Evolutionary conservation across 2,329 filamentous ascomycete genomes (phyloP).

Genomic region (Davidsoniella neocaledoniae): DNA sequence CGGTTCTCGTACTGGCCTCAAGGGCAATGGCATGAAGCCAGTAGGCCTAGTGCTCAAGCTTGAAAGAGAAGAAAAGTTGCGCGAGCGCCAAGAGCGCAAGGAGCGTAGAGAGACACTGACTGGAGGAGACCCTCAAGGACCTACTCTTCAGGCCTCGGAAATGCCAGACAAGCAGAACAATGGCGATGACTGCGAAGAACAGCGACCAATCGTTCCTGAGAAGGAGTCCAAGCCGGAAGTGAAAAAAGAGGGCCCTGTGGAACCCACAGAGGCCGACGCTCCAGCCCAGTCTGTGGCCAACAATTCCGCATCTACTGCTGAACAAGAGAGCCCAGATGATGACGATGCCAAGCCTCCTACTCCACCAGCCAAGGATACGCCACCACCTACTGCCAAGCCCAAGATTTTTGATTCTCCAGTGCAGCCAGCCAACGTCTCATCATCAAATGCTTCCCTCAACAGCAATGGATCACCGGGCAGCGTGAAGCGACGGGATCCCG

Average conservation of each 20-base stretch:
- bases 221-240: not conserved
- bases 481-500: slow-evolving; percentile 14
- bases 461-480: slow-evolving; percentile 12
- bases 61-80: slow-evolving; percentile 12
- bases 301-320: not conserved
- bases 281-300: not conserved
- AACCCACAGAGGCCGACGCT: slow-evolving; percentile 13
- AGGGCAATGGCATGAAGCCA: slow-evolving; percentile 13
- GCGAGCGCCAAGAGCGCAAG: slow-evolving; percentile 1
- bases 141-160: not conserved
- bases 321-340: slow-evolving; percentile 7
- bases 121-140: not conserved
- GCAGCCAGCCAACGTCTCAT: no score
- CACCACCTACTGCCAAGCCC: slow-evolving; percentile 14
- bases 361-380: slow-evolving; percentile 13
- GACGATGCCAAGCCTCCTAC: slow-evolving; percentile 12
- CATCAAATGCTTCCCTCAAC: no score
- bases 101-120: slow-evolving; percentile 2
- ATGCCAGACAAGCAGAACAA: not conserved
- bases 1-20: slow-evolving; percentile 26
- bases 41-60: slow-evolving; percentile 16
- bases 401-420: no score
- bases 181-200: slow-evolving; percentile 16
- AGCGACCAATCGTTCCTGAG: slow-evolving; percentile 2
- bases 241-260: slow-evolving; percentile 14